A percentile compares a stretch with the other conserved stretches of the same genome.
These are phyloP conservation scores for Heracleum sosnowskyi DNA, from an alignment of 129 eudicot genomes.

Conservation along the genomic window DNA sequence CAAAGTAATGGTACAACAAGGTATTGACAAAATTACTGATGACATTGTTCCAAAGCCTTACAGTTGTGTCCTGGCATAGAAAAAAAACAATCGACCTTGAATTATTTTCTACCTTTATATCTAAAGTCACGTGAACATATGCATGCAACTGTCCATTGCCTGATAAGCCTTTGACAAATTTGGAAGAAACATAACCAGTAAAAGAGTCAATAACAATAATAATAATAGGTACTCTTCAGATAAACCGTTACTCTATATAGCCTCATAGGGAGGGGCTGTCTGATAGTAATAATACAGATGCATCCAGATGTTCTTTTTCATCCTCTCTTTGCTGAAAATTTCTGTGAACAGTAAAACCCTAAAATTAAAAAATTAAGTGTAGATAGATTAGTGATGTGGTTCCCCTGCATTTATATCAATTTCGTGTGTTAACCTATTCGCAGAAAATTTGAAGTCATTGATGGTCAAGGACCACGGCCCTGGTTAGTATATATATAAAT, in stretches of 20 bases:
- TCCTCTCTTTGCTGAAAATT: no score
- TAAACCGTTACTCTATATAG: background rate
- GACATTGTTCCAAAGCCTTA: background rate
- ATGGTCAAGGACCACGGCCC: no score
- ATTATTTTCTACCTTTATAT: background rate
- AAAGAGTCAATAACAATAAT: background rate
- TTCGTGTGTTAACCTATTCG: no score
- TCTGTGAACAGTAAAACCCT: no score
- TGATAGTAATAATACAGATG: background rate
- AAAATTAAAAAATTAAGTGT: no score
- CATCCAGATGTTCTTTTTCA: background rate
- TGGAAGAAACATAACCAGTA: background rate
- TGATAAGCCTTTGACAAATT: background rate
- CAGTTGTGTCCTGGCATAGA: background rate
- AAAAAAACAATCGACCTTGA: background rate
- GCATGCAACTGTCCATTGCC: constrained; percentile 6
- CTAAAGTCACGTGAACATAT: constrained; percentile 1
- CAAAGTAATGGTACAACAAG: background rate
- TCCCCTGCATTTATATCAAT: no score
- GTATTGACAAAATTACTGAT: constrained; percentile 3
- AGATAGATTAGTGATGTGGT: no score
- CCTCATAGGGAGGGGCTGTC: background rate
- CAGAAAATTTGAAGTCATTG: no score
- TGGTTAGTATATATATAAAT: no score
- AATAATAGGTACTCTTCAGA: background rate